A percentile compares a stretch with the other conserved stretches of the same genome.
Conservation (phyloP, 2,329 filamentous ascomycete species). For the Elsinoe arachidis region DNA sequence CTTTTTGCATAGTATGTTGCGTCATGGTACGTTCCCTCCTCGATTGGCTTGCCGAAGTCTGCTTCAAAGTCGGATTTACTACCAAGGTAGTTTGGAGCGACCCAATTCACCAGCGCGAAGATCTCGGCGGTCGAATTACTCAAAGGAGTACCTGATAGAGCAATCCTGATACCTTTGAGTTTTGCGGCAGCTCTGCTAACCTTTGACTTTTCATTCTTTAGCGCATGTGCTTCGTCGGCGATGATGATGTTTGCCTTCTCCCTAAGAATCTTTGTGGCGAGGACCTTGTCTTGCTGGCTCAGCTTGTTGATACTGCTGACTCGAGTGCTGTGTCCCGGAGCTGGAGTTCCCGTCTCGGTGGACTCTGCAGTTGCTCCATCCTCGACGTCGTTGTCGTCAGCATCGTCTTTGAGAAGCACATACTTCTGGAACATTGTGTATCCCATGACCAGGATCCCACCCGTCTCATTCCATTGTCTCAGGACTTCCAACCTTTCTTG, state of each 20-base stretch:
- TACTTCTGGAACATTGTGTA: constrained; percentile 56
- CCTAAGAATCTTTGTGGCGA: constrained; percentile 43
- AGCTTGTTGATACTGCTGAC: constrained; percentile 36
- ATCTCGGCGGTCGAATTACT: constrained; percentile 80
- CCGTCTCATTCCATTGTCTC: constrained; percentile 51
- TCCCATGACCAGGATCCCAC: constrained; percentile 69
- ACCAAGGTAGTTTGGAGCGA: constrained; percentile 70
- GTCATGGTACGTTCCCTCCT: constrained; percentile 59
- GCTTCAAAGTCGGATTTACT: constrained; percentile 56
- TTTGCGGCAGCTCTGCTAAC: constrained; percentile 46
- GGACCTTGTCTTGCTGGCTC: constrained; percentile 44
- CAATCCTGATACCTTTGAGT: constrained; percentile 63
- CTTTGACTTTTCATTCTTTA: constrained; percentile 58
- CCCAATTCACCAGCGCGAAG: constrained; percentile 80
- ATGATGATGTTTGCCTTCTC: constrained; percentile 63
- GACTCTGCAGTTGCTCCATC: constrained; percentile 1
- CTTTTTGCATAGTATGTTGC: constrained; percentile 50
- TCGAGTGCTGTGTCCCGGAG: not conserved
- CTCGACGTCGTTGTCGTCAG: constrained; percentile 24
- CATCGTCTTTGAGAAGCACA: constrained; percentile 27
- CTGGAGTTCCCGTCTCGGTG: not conserved
- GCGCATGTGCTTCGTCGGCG: constrained; percentile 73
- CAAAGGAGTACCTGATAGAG: constrained; percentile 77
- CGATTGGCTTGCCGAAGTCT: constrained; percentile 66
- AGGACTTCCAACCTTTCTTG: constrained; percentile 39